A percentile compares a stretch with the other conserved stretches of the same genome.
Conservation (phyloP, 2,329 filamentous ascomycete species). For the Talaromyces marneffei region DNA sequence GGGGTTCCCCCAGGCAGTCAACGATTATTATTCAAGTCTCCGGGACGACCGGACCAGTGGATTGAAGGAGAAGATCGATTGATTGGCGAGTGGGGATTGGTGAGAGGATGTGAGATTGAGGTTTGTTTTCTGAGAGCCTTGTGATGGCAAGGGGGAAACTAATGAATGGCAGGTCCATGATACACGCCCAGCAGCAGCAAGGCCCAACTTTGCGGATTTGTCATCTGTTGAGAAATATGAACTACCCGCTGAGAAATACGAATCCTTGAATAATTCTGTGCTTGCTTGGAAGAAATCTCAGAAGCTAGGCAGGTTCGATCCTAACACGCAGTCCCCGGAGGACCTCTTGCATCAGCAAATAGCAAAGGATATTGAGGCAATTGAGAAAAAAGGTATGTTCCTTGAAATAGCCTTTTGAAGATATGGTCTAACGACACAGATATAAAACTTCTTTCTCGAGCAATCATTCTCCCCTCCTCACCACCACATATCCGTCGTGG, state of each 20-base stretch:
- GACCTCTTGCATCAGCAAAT: constrained; percentile 65
- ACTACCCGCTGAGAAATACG: constrained; percentile 81
- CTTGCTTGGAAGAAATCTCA: constrained; percentile 93
- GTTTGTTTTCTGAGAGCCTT: constrained; percentile 22
- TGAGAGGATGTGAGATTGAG: constrained; percentile 41
- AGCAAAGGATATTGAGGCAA: constrained; percentile 53
- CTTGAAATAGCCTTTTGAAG: background rate
- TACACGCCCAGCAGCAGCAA: constrained; percentile 66
- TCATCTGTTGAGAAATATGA: constrained; percentile 82
- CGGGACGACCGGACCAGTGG: constrained; percentile 55
- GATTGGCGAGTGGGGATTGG: constrained; percentile 47
- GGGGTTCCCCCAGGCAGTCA: constrained; percentile 80
- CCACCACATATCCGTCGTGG: constrained; percentile 41
- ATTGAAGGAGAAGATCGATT: constrained; percentile 66
- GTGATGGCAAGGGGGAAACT: background rate
- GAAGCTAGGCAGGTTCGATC: constrained; percentile 94
- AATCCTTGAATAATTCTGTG: constrained; percentile 78
- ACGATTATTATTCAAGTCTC: constrained; percentile 64
- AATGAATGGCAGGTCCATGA: constrained; percentile 62
- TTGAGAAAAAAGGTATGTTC: constrained; percentile 56
- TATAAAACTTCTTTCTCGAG: constrained; percentile 41
- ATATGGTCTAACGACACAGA: constrained; percentile 23
- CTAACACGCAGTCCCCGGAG: constrained; percentile 67
- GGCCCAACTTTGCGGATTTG: constrained; percentile 75
- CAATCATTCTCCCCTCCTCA: constrained; percentile 38